Evolutionary conservation across 345 rosid species (phyloP).

Genomic region (Noccaea caerulescens): DNA sequence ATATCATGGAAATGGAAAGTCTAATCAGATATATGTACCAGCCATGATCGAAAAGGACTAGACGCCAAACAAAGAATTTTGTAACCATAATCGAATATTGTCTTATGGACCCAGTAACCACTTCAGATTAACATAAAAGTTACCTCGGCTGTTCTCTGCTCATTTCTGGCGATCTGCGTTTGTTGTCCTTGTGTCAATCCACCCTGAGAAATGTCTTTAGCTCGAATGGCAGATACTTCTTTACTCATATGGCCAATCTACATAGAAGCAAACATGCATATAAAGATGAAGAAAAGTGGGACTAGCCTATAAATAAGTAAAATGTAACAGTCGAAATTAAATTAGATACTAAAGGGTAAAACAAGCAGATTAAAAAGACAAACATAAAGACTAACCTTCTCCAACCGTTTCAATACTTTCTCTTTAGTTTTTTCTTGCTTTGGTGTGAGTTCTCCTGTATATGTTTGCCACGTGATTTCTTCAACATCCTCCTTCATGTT

Average conservation of each 20-base stretch:
- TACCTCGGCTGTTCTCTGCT: conserved; percentile 87
- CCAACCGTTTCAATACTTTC: conserved; percentile 76
- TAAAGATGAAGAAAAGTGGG: conserved; percentile 25
- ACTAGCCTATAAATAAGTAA: neutral
- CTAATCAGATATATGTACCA: neutral
- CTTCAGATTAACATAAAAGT: conserved; percentile 9
- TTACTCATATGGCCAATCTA: conserved; percentile 97
- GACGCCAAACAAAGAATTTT: neutral
- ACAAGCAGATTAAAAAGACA: neutral
- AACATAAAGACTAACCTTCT: conserved; percentile 54
- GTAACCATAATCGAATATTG: conserved; percentile 9
- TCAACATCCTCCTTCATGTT: conserved; percentile 72
- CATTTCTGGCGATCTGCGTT: conserved; percentile 98
- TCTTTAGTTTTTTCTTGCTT: conserved; percentile 96
- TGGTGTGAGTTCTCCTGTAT: conserved; percentile 90
- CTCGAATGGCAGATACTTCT: conserved; percentile 93
- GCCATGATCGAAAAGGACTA: conserved; percentile 5
- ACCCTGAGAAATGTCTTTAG: conserved; percentile 93
- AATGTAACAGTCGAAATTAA: neutral
- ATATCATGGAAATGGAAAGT: conserved; percentile 2
- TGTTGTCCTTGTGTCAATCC: conserved; percentile 98
- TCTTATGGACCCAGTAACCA: neutral
- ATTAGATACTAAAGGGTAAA: neutral
- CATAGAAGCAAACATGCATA: conserved; percentile 20
- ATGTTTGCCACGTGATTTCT: conserved; percentile 95